phyloP scores from a whole-genome alignment of 768 basidiomycete species.

The Hemileccinum impolitum region DNA sequence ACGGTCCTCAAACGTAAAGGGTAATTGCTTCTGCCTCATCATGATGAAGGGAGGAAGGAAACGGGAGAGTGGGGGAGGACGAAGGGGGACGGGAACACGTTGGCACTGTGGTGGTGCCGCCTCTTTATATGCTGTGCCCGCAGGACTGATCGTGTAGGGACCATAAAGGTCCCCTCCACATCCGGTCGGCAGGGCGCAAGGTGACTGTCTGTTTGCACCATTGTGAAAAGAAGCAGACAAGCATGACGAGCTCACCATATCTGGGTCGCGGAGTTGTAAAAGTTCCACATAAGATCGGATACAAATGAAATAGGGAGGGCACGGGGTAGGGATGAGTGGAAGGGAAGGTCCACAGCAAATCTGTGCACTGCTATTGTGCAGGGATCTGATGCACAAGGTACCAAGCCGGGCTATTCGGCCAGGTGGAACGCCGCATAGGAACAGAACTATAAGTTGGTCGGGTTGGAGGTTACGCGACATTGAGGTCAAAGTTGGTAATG shows the following conservation, averaged over 20 bases:
- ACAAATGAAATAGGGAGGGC: slow-evolving; percentile 3
- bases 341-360: slow-evolving; percentile 2
- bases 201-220: slow-evolving; percentile 19
- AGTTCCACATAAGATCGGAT: slow-evolving; percentile 1
- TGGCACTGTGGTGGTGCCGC: neutral
- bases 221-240: slow-evolving; percentile 23
- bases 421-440: slow-evolving; percentile 7
- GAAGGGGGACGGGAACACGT: neutral
- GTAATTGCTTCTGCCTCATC: slow-evolving; percentile 34
- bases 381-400: slow-evolving; percentile 4
- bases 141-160: slow-evolving; percentile 15
- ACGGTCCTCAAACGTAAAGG: slow-evolving; percentile 66
- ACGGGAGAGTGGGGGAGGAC: neutral
- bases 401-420: slow-evolving; percentile 6
- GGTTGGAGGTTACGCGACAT: neutral
- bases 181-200: slow-evolving; percentile 24
- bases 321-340: slow-evolving; percentile 1
- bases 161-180: slow-evolving; percentile 20
- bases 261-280: slow-evolving; percentile 31
- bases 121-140: slow-evolving; percentile 23
- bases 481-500: neutral
- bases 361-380: neutral
- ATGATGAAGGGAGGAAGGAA: slow-evolving; percentile 8
- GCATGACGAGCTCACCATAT: slow-evolving; percentile 26
- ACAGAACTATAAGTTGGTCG: neutral